Percentiles rank a stretch among this genome's conserved stretches.
phyloP scores from a whole-genome alignment of 2,329 filamentous ascomycete genomes.

The Beauveria sp. region DNA sequence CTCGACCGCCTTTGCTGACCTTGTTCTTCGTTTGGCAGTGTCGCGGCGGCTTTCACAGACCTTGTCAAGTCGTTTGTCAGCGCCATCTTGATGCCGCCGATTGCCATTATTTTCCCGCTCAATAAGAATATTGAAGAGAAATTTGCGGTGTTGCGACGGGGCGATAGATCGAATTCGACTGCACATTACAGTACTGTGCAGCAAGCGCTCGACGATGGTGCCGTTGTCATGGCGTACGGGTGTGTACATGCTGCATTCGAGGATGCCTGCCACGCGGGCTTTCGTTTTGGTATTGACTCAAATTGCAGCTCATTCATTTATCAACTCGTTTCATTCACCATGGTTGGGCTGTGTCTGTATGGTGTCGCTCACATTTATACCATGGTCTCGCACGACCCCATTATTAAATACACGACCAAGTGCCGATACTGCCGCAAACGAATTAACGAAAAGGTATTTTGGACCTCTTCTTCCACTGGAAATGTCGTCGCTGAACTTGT shows the following conservation, averaged over 20 bases:
- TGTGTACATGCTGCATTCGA: constrained; percentile 24
- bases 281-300: neutral
- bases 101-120: constrained; percentile 62
- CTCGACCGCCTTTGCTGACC: neutral
- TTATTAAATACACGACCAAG: constrained; percentile 63
- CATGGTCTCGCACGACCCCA: constrained; percentile 52
- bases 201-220: constrained; percentile 62
- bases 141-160: constrained; percentile 57
- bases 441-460: constrained; percentile 53
- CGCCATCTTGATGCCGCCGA: constrained; percentile 60
- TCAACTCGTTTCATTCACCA: constrained; percentile 57
- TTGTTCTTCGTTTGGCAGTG: constrained; percentile 23
- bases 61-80: constrained; percentile 66
- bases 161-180: constrained; percentile 43
- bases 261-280: too few species aligned
- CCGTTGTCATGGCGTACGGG: constrained; percentile 66
- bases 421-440: constrained; percentile 60
- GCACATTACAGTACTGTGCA: constrained; percentile 62
- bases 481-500: constrained; percentile 10
- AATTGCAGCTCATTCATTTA: constrained; percentile 49
- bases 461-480: neutral
- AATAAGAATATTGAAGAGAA: constrained; percentile 67
- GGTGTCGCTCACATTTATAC: constrained; percentile 56
- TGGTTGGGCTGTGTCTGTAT: constrained; percentile 59
- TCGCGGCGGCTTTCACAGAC: constrained; percentile 63